Evolutionary conservation across 1,284 basidiomycete genomes (phyloP).

Genomic region (Gomphus sp.): DNA sequence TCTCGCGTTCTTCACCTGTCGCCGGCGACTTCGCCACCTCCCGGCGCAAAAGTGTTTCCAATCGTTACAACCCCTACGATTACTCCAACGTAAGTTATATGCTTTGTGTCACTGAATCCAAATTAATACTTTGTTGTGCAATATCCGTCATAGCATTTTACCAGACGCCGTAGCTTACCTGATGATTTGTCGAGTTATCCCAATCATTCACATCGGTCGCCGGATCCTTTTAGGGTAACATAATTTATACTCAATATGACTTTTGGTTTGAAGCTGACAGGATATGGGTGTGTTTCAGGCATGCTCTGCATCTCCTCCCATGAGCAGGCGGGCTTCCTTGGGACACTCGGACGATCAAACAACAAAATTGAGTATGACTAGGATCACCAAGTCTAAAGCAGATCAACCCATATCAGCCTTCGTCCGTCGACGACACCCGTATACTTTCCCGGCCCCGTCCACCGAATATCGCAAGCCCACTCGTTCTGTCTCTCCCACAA

Average conservation of each 20-base stretch:
- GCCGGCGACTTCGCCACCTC: background rate
- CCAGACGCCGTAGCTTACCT: slow-evolving; percentile 1
- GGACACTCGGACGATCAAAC: background rate
- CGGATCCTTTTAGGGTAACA: background rate
- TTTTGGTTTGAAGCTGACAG: background rate
- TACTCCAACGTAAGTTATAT: background rate
- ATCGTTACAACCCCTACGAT: slow-evolving; percentile 3
- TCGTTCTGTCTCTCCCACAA: slow-evolving; percentile 5
- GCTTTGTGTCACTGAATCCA: background rate
- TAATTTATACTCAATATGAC: background rate
- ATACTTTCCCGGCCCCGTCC: background rate
- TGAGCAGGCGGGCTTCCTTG: background rate
- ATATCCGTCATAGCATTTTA: background rate
- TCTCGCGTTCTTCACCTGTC: slow-evolving; percentile 1
- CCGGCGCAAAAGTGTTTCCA: background rate
- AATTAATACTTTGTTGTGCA: background rate
- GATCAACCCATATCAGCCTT: slow-evolving; percentile 7
- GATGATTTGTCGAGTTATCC: background rate
- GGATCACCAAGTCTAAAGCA: background rate
- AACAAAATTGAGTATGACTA: background rate
- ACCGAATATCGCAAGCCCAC: background rate
- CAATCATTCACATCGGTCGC: background rate
- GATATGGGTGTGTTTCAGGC: background rate
- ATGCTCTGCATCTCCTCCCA: background rate
- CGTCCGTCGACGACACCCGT: slow-evolving; percentile 2